These are phyloP conservation scores for Leishmania tropica DNA, from an alignment of 208 protist species.

Conservation along the genomic window DNA sequence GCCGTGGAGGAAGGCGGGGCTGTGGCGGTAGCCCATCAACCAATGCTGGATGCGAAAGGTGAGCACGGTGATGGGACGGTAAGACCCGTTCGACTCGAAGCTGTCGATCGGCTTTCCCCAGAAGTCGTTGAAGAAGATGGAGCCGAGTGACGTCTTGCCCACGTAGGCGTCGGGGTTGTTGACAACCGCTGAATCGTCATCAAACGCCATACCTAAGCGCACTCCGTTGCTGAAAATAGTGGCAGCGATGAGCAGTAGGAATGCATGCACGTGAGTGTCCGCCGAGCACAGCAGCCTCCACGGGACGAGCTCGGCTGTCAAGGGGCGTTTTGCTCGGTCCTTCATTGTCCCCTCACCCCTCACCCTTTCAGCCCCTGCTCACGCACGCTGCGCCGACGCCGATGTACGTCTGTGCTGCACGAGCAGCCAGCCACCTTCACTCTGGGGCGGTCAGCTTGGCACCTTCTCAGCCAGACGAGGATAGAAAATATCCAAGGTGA, in stretches of 20 bases:
- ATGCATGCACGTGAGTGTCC: constrained; percentile 12
- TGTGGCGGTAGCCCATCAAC: constrained; percentile 54
- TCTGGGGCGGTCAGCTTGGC: not conserved
- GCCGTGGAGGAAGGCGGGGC: constrained; percentile 31
- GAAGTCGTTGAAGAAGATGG: constrained; percentile 65
- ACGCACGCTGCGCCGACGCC: not conserved
- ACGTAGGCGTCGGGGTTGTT: constrained; percentile 39
- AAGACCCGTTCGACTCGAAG: constrained; percentile 55
- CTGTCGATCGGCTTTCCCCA: constrained; percentile 50
- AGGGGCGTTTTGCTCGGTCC: not conserved
- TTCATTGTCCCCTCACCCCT: not conserved
- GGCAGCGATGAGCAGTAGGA: constrained; percentile 29
- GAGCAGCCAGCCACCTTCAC: not conserved
- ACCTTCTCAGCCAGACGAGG: not conserved
- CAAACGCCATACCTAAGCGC: constrained; percentile 44
- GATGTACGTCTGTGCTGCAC: not conserved
- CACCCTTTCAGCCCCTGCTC: not conserved
- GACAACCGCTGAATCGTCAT: constrained; percentile 63
- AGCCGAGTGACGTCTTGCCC: constrained; percentile 28
- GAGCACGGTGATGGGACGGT: constrained; percentile 56
- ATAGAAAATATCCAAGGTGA: not conserved
- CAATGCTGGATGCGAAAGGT: constrained; percentile 68
- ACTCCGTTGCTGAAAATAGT: constrained; percentile 44
- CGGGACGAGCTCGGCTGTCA: not conserved
- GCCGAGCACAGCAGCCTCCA: constrained; percentile 11